Conservation (phyloP, 176 grass and related monocot species). For the Melocanna baccifera region DNA sequence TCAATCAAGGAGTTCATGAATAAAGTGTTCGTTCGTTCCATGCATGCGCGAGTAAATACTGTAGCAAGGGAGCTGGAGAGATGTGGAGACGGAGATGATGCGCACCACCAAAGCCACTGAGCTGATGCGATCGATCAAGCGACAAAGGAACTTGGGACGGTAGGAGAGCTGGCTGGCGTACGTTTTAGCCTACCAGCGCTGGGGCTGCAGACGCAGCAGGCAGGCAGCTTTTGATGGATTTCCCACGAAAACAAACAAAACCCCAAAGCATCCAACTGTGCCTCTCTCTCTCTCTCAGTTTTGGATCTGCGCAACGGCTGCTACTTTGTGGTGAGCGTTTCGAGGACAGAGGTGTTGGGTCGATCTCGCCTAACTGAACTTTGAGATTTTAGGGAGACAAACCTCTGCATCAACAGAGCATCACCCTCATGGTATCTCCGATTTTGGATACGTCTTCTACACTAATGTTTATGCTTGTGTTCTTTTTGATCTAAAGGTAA, state of each 20-base stretch:
- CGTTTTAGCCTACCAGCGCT: background rate
- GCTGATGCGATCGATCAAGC: constrained; percentile 32
- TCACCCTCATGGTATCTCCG: no score
- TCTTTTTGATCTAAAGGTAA: no score
- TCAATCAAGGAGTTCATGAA: background rate
- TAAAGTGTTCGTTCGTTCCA: background rate
- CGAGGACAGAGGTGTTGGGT: no score
- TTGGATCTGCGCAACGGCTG: background rate
- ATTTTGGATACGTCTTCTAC: no score
- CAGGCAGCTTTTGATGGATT: background rate
- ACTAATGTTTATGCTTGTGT: no score
- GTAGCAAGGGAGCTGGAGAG: background rate
- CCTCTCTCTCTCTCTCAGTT: background rate
- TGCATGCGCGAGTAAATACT: background rate
- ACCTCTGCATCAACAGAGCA: no score
- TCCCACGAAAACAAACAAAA: constrained; percentile 11
- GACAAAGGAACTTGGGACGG: constrained; percentile 33
- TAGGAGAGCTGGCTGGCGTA: background rate
- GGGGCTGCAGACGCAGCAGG: background rate
- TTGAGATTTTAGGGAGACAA: no score
- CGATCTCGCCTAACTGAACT: no score
- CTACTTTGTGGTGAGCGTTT: no score
- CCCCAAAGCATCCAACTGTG: constrained; percentile 1
- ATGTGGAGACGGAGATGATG: background rate
- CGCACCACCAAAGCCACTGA: background rate